Base-by-base conservation (phyloP, 805 yeast species). In the Candida hungchunana region DNA sequence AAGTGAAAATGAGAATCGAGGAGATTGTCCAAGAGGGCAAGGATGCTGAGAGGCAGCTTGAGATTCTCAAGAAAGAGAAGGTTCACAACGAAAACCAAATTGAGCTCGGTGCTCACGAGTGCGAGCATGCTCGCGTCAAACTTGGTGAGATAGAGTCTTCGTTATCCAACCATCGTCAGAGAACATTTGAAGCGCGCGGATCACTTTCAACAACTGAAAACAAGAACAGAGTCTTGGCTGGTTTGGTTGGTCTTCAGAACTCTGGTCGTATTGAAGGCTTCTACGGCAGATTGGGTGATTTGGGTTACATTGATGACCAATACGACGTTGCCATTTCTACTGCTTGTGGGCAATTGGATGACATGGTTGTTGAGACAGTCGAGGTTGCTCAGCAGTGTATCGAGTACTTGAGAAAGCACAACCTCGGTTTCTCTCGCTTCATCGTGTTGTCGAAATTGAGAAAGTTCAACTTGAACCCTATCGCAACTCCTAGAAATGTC, bases 281-380 rank as follows among this genome's bases (percentile, higher is more conserved):
- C 48, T 71, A 85, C 55, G 98, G 97, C 0, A 69, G 96, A 43
- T 63, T 93, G 12, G 99, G 98, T 13, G 95, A 87, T 48, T 64
- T 93, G 29, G 99, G 96, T n/a, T 71, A 73, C 2, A 93, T 93
- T 44, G 96, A 87, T 55, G 85, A 82, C 45, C 73, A 75, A 50
- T 93, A 83, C 56, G 97, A 94, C 60, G 75, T 88, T 34, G 98
- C 98, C 0, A 77, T 93, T 7, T 88, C 97, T 0, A 93, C 97
- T 0, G 97, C 96, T 0, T 87, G 93, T 46, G 88, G 95, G 1
- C 79, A 89, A 7, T 66, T 93, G 39, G 95, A 90, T 56, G 90
- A 94, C 43, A 78, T 88, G 70, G 97, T 93, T 13, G 97, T 93
- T 3, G 97, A 88, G 31, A 71, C 75, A 4, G 77, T 79, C 3